Base-by-base conservation (phyloP, 768 basidiomycete genomes). In the Calocybe indica region DNA sequence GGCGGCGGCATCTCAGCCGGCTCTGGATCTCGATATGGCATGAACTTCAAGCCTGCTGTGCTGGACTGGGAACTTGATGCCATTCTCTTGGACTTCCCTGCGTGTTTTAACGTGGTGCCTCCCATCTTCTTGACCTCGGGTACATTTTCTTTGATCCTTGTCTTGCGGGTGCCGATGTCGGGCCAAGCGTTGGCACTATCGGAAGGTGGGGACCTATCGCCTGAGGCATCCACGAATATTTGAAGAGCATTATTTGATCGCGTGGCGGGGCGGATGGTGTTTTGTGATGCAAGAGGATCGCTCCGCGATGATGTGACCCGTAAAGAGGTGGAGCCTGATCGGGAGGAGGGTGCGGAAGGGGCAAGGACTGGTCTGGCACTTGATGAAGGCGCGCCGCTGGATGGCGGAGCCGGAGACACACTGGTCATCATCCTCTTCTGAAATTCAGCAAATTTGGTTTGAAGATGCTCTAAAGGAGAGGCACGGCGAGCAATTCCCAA, bases 401-500 rank as follows among this genome's bases (percentile, higher is more conserved):
- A 22, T 22, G 22, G 22, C 22, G 22, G 29, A 28, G 30, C 29
- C 14, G 42, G 14, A 15, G 71, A 62, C 7, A 69, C 58, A 33
- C 66, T 67, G 22, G 75, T 71, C 83, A 90, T 86, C 88, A 90
- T 93, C 45, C 90, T 86, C 70, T 78, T 93, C 62, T 93, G 90
- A 66, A 97, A 98, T 37, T 94, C 92, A 45, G 78, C 67, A 59
- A 94, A 83, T 54, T 85, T 78, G 44, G 69, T 74, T 62, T 88
- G 79, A 3, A 99, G 74, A 42, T 83, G 85, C 35, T 92, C 91
- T 12, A 92, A 68, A 0, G 94, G 93, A 7, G 74, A 63, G 0
- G 91, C 94, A 48, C 80, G 80, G 40, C 96, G 74, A 30, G 88
- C 85, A 43, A 97, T 88, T 1, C 93, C 96, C 3, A 99, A 74